Conservation (phyloP, 257 asterid species). For the Marsdenia floribunda region DNA sequence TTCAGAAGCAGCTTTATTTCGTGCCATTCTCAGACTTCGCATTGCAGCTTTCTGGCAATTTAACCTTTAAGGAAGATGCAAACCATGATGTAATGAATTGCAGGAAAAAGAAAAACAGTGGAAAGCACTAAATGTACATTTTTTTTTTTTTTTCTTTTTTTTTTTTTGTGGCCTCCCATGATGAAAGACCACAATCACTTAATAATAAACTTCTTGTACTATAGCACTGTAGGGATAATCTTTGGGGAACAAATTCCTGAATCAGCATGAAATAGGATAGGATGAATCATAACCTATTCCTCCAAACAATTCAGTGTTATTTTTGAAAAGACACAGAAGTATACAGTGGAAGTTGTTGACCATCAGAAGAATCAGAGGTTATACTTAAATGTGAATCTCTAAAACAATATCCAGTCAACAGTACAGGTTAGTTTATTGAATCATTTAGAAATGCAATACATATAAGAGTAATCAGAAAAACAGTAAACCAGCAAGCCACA, state of each 20-base stretch:
- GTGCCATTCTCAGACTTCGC: slow-evolving; percentile 91
- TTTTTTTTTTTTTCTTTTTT: not conserved
- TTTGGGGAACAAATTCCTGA: not conserved
- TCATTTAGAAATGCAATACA: not conserved
- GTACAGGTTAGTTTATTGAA: not conserved
- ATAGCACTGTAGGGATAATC: not conserved
- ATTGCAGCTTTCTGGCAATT: slow-evolving; percentile 96
- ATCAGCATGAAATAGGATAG: not conserved
- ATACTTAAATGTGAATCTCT: no score
- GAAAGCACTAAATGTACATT: not conserved
- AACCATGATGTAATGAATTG: not conserved
- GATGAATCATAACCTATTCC: not conserved
- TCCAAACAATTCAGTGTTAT: not conserved
- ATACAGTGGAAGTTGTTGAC: not conserved
- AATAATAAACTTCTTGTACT: not conserved
- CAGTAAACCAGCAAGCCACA: not conserved
- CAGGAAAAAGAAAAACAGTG: not conserved
- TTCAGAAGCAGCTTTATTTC: slow-evolving; percentile 71
- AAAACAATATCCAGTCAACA: not conserved
- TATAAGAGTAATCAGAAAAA: slow-evolving; percentile 4
- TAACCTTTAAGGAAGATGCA: slow-evolving; percentile 39
- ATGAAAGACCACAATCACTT: not conserved
- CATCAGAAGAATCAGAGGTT: not conserved
- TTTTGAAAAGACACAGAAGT: not conserved
- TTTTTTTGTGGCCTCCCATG: not conserved